A percentile compares a stretch with the other conserved stretches of the same genome.
Conservation (phyloP, 2,329 filamentous ascomycete species). For the Aureobasidium uvarum region DNA sequence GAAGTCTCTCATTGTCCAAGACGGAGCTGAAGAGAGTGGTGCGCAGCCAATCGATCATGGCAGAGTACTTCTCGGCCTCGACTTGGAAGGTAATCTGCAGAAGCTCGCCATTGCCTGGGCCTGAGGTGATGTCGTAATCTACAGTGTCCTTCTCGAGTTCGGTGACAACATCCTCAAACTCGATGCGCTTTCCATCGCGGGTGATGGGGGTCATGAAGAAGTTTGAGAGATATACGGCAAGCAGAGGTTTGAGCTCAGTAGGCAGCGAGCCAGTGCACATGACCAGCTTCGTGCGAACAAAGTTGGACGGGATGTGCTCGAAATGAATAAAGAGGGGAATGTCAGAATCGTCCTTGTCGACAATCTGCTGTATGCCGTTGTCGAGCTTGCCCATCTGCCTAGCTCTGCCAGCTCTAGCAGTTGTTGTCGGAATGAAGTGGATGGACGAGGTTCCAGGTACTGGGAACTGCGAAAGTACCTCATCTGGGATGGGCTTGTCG, state of each 20-base stretch:
- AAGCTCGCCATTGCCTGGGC: slow-evolving; percentile 75
- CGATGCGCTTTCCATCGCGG: slow-evolving; percentile 70
- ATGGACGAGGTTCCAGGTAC: slow-evolving; percentile 88
- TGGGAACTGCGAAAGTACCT: slow-evolving; percentile 75
- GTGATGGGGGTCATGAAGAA: slow-evolving; percentile 92
- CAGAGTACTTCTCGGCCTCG: slow-evolving; percentile 82
- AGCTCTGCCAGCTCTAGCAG: slow-evolving; percentile 78
- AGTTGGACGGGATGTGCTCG: slow-evolving; percentile 89
- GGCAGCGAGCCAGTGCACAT: slow-evolving; percentile 76
- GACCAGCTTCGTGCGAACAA: slow-evolving; percentile 79
- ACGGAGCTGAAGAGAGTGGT: slow-evolving; percentile 85
- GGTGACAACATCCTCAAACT: slow-evolving; percentile 90
- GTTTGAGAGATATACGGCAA: slow-evolving; percentile 82
- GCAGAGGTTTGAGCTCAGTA: slow-evolving; percentile 76
- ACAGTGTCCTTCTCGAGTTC: slow-evolving; percentile 90
- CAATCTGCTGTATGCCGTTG: slow-evolving; percentile 69
- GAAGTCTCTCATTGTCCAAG: slow-evolving; percentile 70
- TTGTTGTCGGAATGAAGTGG: slow-evolving; percentile 86
- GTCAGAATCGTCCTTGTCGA: slow-evolving; percentile 65
- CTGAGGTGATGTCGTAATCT: slow-evolving; percentile 71
- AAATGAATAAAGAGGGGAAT: slow-evolving; percentile 93
- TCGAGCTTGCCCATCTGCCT: slow-evolving; percentile 64
- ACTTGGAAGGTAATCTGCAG: slow-evolving; percentile 79
- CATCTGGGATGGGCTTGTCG: slow-evolving; percentile 77
- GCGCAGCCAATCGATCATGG: slow-evolving; percentile 77